Percentiles rank a stretch among this genome's conserved stretches.
Evolutionary conservation across 1,284 basidiomycete species (phyloP).

Genomic region (Coniferiporia sulphurascens): DNA sequence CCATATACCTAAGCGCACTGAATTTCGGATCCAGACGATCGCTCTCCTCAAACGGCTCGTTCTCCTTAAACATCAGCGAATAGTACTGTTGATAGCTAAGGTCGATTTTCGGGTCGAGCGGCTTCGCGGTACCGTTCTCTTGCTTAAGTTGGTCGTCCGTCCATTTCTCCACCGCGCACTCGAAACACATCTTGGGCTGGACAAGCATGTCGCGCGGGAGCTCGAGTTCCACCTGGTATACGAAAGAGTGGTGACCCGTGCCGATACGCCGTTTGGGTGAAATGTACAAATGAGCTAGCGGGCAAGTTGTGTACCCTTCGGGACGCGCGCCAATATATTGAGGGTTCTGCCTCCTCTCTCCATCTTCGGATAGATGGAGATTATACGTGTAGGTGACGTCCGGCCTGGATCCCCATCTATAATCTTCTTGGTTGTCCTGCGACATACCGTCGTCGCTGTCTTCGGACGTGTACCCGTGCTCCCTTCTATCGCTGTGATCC

Average conservation of each 20-base stretch:
- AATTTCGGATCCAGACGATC: constrained; percentile 7
- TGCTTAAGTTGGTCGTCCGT: not conserved
- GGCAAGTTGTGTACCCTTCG: constrained; percentile 5
- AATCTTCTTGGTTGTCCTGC: not conserved
- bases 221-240: constrained; percentile 26
- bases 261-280: constrained; percentile 21
- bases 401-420: constrained; percentile 11
- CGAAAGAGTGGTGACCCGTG: constrained; percentile 24
- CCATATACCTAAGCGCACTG: not conserved
- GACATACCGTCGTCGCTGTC: not conserved
- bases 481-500: not conserved
- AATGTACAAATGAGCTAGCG: constrained; percentile 26
- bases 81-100: not conserved
- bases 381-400: constrained; percentile 20
- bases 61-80: constrained; percentile 6
- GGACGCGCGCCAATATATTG: not conserved
- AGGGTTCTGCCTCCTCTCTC: constrained; percentile 3
- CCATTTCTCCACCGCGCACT: constrained; percentile 9
- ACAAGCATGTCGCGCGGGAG: constrained; percentile 23
- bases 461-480: not conserved
- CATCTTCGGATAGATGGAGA: constrained; percentile 18
- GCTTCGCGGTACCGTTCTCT: not conserved
- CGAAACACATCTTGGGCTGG: constrained; percentile 16
- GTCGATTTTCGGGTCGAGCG: not conserved
- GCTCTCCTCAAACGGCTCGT: constrained; percentile 8